Conservation (phyloP, 2,329 filamentous ascomycete genomes). For the Aspergillus sp. region DNA sequence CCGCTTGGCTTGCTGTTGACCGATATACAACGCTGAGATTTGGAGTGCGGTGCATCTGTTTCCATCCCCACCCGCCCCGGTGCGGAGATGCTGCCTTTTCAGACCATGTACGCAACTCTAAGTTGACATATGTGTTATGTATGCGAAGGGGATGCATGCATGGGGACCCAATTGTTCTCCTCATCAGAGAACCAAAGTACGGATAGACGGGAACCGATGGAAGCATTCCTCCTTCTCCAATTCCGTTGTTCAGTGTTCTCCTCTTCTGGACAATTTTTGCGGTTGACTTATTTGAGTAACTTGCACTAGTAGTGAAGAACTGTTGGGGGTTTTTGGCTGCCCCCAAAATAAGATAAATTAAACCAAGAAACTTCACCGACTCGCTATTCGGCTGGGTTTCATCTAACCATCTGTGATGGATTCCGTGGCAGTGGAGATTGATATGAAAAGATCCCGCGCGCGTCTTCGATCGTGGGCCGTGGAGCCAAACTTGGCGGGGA, state of each 20-base stretch:
- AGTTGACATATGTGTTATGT: not conserved
- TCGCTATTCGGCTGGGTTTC: too few species aligned
- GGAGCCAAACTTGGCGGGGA: not conserved
- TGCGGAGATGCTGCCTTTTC: constrained; percentile 20
- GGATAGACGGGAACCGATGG: not conserved
- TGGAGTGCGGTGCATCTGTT: not conserved
- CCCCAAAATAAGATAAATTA: too few species aligned
- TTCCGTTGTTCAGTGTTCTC: not conserved
- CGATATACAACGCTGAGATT: not conserved
- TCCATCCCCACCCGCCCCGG: constrained; percentile 21
- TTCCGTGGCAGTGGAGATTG: not conserved
- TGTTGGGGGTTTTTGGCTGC: too few species aligned
- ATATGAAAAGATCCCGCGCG: not conserved
- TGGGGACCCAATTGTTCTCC: not conserved
- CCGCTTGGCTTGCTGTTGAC: not conserved
- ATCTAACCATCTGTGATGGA: not conserved
- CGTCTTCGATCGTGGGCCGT: not conserved
- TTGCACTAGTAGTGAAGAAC: too few species aligned
- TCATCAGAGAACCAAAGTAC: not conserved
- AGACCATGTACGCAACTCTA: not conserved
- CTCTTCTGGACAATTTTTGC: not conserved
- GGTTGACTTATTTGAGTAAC: not conserved
- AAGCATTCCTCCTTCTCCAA: not conserved
- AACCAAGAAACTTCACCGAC: too few species aligned
- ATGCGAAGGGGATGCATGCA: not conserved